Conservation (phyloP, 371 early-diverging fungal species). For the Zychaea mexicana region DNA sequence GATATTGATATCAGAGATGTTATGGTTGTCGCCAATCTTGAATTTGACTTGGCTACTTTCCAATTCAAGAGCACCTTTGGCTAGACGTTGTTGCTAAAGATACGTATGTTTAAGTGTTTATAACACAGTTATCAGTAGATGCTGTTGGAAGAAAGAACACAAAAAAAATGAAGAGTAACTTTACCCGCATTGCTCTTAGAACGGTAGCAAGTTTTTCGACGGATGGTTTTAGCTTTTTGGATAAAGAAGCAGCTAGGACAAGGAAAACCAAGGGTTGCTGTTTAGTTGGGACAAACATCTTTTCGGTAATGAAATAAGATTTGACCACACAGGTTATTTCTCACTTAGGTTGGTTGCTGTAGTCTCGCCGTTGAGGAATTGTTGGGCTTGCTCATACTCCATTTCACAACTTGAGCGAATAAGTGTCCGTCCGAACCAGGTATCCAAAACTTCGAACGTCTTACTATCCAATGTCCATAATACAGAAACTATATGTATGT, state of each 20-base stretch:
- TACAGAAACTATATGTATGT: slow-evolving; percentile 63
- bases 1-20: slow-evolving; percentile 66
- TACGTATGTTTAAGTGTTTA: too few species aligned
- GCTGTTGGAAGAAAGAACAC: not conserved
- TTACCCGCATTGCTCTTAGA: slow-evolving; percentile 59
- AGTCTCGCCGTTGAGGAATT: slow-evolving; percentile 68
- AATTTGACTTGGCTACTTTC: slow-evolving; percentile 80
- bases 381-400: slow-evolving; percentile 94
- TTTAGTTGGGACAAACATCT: too few species aligned
- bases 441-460: slow-evolving; percentile 44
- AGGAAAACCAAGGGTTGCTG: too few species aligned
- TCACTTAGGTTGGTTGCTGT: slow-evolving; percentile 51
- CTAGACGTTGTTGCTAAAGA: slow-evolving; percentile 54
- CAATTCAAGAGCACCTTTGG: slow-evolving; percentile 71
- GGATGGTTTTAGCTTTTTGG: slow-evolving; percentile 47
- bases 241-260: slow-evolving; percentile 43
- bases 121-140: not conserved
- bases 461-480: slow-evolving; percentile 67
- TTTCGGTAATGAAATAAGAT: not conserved
- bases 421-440: slow-evolving; percentile 82
- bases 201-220: slow-evolving; percentile 57
- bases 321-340: not conserved
- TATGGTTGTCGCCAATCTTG: slow-evolving; percentile 60
- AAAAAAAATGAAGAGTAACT: not conserved
- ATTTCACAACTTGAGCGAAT: slow-evolving; percentile 84